Base-by-base conservation (phyloP, 805 yeast genomes). In the Jamesozyma gamospora region DNA sequence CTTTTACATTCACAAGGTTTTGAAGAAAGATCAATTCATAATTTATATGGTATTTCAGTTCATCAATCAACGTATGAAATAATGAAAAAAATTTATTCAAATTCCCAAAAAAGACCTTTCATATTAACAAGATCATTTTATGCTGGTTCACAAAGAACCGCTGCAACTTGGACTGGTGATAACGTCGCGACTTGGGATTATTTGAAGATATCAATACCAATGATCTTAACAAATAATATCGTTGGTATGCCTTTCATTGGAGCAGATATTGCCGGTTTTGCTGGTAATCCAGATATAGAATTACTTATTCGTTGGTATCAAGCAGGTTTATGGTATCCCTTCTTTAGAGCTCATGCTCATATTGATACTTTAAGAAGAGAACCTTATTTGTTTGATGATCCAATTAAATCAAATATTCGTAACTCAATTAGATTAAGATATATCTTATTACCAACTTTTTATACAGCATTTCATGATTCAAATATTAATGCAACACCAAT, bases 161-260 rank as follows among this genome's bases (percentile, higher is more conserved):
- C 92, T 0, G 95, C 97, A 0, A 80, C 83, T 75, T 92, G 98
- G 99, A 86, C 96, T 0, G 99, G 99, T 34, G 99, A 92, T 59
- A 92, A 90, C 59, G 80, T 76, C 72, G 85, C 96, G 3, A 79
- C 72, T 48, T 92, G 98, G 98, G 92, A 81, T 46, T 82, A 86
- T 52, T 67, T 92, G 44, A 69, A 72, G 49, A 70, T 75, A 4
- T 84, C 96, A 0, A 71, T 86, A 34, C 96, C 97, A 6, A 88
- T 87, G 95, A 60, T 85, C 13, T 66, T 92, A 43, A 83, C 94
- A 3, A 72, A 79, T 47, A 86, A 87, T 35, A 65, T 84, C 24
- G 84, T 76, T 1, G 95, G 95, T 8, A 79, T 77, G 77, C 95
- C 96, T 25, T 90, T 88, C 63, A 72, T 82, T 6, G 99, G 99